Percentiles rank a stretch among this genome's conserved stretches.
These are phyloP conservation scores for Fraxinus nigra DNA, from an alignment of 305 asterid species.

Conservation along the genomic window DNA sequence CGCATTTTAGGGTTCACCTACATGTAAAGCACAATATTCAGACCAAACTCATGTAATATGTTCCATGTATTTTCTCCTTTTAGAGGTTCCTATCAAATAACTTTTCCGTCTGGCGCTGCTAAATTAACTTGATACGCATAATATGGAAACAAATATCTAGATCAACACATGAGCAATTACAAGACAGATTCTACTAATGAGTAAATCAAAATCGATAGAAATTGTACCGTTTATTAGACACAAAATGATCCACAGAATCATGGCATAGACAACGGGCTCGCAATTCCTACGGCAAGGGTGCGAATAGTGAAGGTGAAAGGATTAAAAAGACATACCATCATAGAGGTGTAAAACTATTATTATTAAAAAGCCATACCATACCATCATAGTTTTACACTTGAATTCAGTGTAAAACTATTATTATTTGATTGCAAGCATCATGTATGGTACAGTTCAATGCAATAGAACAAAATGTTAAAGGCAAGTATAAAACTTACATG, in stretches of 20 bases:
- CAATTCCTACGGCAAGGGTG: conserved; percentile 79
- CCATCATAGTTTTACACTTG: too few species aligned
- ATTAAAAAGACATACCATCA: conserved; percentile 77
- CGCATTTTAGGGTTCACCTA: background rate
- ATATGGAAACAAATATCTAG: conserved; percentile 11
- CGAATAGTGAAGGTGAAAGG: conserved; percentile 97
- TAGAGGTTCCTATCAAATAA: background rate
- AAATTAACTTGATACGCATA: conserved; percentile 9
- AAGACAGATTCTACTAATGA: background rate
- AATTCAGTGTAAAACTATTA: conserved; percentile 19
- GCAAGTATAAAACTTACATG: background rate
- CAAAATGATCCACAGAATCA: conserved; percentile 74
- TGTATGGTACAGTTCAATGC: background rate
- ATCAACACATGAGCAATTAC: conserved; percentile 5
- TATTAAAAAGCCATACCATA: too few species aligned
- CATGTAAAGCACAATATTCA: background rate
- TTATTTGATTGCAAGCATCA: conserved; percentile 7
- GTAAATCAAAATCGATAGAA: conserved; percentile 14
- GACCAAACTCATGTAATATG: background rate
- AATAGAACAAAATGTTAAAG: background rate
- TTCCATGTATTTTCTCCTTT: background rate
- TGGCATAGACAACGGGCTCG: conserved; percentile 80
- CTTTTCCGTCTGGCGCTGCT: background rate
- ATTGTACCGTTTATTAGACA: conserved; percentile 76
- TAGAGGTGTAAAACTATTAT: conserved; percentile 7